Base-by-base conservation (phyloP, 2,329 filamentous ascomycete genomes). In the Colletotrichum sp. region DNA sequence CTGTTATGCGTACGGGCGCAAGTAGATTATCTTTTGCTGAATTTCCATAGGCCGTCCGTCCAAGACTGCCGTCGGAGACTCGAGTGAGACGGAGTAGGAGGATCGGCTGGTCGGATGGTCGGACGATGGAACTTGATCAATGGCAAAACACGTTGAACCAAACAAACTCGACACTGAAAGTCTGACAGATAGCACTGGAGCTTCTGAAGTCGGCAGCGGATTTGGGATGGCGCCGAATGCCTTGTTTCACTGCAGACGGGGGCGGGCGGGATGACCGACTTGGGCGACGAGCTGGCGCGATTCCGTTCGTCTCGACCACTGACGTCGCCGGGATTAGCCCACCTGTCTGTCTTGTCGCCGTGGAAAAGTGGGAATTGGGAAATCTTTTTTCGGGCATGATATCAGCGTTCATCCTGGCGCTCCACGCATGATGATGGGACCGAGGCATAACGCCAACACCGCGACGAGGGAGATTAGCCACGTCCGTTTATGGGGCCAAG, bases 341-440 rank as follows among this genome's bases (percentile, higher is more conserved):
- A 72, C 69, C 52, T 49, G 28, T 76, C 39, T 21, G 69, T 68
- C 69, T 6, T 59, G 28, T 76, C 39, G 55, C 64, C 71, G 71
- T 64, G 59, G 39, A 76, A 75, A 76, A 76, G 73, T 73, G 73
- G 73, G 39, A 59, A 63, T 36, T 21, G 13, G 57, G 18, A 73
- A 68, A 65, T 36, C 39, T 69, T 73, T 73, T 76, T 52, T 64
- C 44, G 59, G 34, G 32, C 57, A 76, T 73, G 64, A 76, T 76
- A 76, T 69, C 73, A 76, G 73, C 73, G 26, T 73, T 44, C 21
- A 76, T 76, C 70, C 73, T 49, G 32, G 69, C 18, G 65, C 70
- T 76, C 73, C 64, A 73, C 73, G 70, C 73, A 76, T 73, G 57
- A 73, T 62, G 64, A 76, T 60, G 64, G 64, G 70, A 65, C 73